Evolutionary conservation across 352 stramenopile species (phyloP).

Genomic region (Pythium dissimile): DNA sequence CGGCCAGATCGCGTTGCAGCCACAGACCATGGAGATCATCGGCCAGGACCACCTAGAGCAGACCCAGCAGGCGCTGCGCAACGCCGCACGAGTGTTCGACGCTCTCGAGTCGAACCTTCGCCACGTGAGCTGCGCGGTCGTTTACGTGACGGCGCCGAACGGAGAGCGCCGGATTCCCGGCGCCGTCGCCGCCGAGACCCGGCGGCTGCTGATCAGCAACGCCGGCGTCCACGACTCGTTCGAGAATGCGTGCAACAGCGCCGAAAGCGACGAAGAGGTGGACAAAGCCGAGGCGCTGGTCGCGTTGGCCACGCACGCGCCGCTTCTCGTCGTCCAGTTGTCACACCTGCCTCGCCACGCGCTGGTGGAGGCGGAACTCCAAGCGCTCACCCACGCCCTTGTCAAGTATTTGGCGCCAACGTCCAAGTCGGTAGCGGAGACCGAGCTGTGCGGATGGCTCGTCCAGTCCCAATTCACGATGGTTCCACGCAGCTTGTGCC

Average conservation of each 20-base stretch:
- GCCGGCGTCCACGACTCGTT: slow-evolving; percentile 49
- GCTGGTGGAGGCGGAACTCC: slow-evolving; percentile 73
- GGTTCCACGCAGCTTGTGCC: slow-evolving; percentile 48
- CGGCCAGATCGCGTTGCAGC: slow-evolving; percentile 96
- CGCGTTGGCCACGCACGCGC: slow-evolving; percentile 40
- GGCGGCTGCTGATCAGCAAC: slow-evolving; percentile 38
- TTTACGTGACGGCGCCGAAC: slow-evolving; percentile 43
- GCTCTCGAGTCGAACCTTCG: slow-evolving; percentile 77
- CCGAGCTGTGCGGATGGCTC: slow-evolving; percentile 6
- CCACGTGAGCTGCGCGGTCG: slow-evolving; percentile 58
- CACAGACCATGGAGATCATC: slow-evolving; percentile 92
- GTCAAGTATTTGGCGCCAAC: slow-evolving; percentile 46
- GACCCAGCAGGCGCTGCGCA: slow-evolving; percentile 52
- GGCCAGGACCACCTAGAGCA: slow-evolving; percentile 39
- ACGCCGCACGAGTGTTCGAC: slow-evolving; percentile 66
- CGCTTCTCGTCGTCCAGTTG: slow-evolving; percentile 63
- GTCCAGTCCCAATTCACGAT: slow-evolving; percentile 34
- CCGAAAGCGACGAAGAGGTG: slow-evolving; percentile 73
- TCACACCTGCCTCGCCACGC: slow-evolving; percentile 63
- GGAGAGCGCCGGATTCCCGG: background rate
- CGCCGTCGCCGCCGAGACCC: background rate
- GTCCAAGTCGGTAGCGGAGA: slow-evolving; percentile 6
- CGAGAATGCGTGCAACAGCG: slow-evolving; percentile 54
- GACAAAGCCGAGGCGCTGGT: slow-evolving; percentile 53
- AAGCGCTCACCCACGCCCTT: slow-evolving; percentile 64